These are phyloP conservation scores for Melampsora larici-populina DNA, from an alignment of 1,284 basidiomycete genomes.

Conservation along the genomic window DNA sequence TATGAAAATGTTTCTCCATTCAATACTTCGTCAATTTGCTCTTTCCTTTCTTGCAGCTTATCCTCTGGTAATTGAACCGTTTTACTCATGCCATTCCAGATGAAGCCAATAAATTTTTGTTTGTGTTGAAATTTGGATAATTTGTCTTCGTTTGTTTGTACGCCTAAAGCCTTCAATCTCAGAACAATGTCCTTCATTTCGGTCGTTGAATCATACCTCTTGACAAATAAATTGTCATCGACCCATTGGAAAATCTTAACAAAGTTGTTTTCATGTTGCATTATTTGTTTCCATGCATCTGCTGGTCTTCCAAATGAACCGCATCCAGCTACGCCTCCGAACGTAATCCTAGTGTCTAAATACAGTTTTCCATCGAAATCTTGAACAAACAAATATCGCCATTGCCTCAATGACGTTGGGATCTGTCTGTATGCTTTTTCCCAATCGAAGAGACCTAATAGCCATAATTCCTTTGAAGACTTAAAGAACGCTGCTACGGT, in stretches of 20 bases:
- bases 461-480: not conserved
- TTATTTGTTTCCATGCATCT: not conserved
- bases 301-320: too few species aligned
- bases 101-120: too few species aligned
- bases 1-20: not conserved
- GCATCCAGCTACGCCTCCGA: too few species aligned
- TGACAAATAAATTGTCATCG: slow-evolving; percentile 11
- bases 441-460: slow-evolving; percentile 15
- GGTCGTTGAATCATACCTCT: not conserved
- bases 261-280: not conserved
- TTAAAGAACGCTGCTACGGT: not conserved
- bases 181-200: not conserved
- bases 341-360: too few species aligned
- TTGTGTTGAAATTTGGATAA: not conserved
- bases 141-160: slow-evolving; percentile 1
- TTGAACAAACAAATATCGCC: not conserved
- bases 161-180: not conserved
- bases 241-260: slow-evolving; percentile 1
- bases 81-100: too few species aligned
- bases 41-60: not conserved
- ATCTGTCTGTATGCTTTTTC: slow-evolving; percentile 1
- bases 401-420: slow-evolving; percentile 1
- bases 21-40: not conserved
- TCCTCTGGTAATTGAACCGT: too few species aligned
- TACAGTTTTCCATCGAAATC: not conserved